Percentiles rank a stretch among this genome's conserved stretches.
Evolutionary conservation across 768 basidiomycete species (phyloP).

Genomic region (Lentinus tigrinus): DNA sequence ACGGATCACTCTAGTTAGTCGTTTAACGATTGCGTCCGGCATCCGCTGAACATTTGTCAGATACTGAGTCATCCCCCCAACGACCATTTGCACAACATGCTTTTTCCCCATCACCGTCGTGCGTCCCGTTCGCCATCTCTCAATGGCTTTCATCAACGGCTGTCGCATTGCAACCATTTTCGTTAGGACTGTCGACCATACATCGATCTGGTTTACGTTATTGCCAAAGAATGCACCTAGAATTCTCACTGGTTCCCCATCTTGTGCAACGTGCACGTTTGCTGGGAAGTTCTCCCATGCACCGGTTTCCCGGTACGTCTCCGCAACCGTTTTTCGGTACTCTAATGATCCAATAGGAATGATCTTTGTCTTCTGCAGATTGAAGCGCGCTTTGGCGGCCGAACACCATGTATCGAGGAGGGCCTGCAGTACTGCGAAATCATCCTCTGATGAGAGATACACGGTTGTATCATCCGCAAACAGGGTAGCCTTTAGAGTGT

Average conservation of each 20-base stretch:
- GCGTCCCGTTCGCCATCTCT: not conserved
- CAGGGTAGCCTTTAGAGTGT: slow-evolving; percentile 16
- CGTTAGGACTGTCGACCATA: slow-evolving; percentile 7
- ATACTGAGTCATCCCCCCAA: slow-evolving; percentile 27
- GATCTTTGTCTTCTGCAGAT: not conserved
- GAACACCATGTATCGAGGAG: not conserved
- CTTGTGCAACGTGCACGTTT: not conserved
- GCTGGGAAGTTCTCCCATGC: too few relatives aligned
- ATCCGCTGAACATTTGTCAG: slow-evolving; percentile 24
- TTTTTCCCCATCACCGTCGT: not conserved
- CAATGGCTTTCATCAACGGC: too few relatives aligned
- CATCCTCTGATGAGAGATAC: slow-evolving; percentile 22
- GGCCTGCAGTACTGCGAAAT: not conserved
- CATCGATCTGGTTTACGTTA: not conserved
- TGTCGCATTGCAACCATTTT: not conserved
- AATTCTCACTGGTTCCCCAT: not conserved
- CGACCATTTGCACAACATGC: slow-evolving; percentile 22
- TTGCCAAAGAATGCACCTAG: not conserved
- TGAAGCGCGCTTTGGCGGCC: not conserved
- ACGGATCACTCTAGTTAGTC: not conserved
- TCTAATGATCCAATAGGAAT: not conserved
- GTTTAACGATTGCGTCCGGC: slow-evolving; percentile 4
- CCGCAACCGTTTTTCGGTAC: not conserved
- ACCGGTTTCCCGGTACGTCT: too few relatives aligned
- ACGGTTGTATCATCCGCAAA: slow-evolving; percentile 30